Base-by-base conservation (phyloP, 352 stramenopile genomes). In the Phytophthora ramorum region DNA sequence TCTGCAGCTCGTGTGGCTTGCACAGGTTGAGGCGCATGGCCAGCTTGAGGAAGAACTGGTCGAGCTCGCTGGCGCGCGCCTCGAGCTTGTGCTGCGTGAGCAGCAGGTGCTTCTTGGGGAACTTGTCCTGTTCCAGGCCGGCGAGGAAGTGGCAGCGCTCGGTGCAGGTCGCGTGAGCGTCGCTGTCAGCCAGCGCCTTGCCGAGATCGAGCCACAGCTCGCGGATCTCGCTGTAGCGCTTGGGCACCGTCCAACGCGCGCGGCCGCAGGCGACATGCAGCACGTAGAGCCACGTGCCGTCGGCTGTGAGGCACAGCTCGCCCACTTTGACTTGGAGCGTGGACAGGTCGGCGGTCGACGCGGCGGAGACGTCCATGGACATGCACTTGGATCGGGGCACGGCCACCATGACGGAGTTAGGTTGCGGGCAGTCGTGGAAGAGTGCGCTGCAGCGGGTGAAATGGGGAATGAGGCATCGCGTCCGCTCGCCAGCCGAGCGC, bases 211-310 rank as follows among this genome's bases (percentile, higher is more conserved):
- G 59, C 78, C 78, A 92, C 64, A 92, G 83, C 51, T 75, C 81
- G 66, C 84, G 84, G 62, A 92, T 90, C 63, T 91, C 81, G 64
- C 81, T 81, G 73, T 92, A 92, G 28, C 84, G 81, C 63, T 84
- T 85, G 45, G 55, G 38, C 46, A 90, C 62, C 12, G 80, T 67
- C 84, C 84, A 92, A 41, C 66, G 64, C 40, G 69, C 58, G n/a
- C 50, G 54, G 24, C 61, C 71, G 57, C 76, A 89, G n/a, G 67
- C 62, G 34, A 92, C 71, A n/a, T 90, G 63, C 37, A 92, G 74
- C 58, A 84, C 71, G 57, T 90, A 92, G 17, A 85, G 74, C 84
- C 84, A 92, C 51, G 73, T 85, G 44, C 80, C 78, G 26, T 92
- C 78, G 19, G 73, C 60, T 8, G 79, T 74, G 8, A 85, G 75